Evolutionary conservation across 1,139 yeast species (phyloP), one percentile per base, ranked within the genome.

Genomic region (Protomyces pachydermus): DNA sequence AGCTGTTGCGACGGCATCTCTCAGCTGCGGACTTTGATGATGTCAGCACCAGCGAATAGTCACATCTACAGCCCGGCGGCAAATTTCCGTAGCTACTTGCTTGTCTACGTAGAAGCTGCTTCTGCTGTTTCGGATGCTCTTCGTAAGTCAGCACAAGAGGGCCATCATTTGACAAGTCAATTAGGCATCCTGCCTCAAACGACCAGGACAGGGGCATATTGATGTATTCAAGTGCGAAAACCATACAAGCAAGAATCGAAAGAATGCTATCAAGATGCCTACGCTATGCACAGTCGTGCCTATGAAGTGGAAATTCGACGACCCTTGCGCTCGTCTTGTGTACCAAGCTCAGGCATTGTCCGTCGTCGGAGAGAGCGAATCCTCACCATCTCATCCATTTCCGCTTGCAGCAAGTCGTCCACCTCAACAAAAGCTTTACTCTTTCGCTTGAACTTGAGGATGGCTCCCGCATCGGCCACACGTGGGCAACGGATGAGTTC

Each of bases 401-500:
- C 61, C 8, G 42, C 39, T 14, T 55, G 52, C 28, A 60, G 35
- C 3, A n/a, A 14, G 28, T 60, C 64, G 9, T 56, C 55, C 25
- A 53, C 48, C 38, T 60, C 64, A 3, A 60, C 64, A 5, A 60
- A 37, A 4, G 64, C 64, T 10, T 56, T 51, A 12, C 57, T 48
- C 35, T 50, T 55, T 16, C 53, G 34, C 71, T 85, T 86, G 77
- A 85, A 90, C 69, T 81, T 81, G 25, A 89, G 85, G 2, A 91
- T 74, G 1, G 93, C 85, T 61, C 77, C 78, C 74, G 88, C 79
- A 66, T 87, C 80, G 3, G 84, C 81, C 51, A 91, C 74, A 35
- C 80, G 80, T 2, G 78, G 72, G 66, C 88, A 80, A 66, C 85
- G 84, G 66, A 95, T 78, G 45, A 91, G 79, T 73, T 91, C 98